Evolutionary conservation across 2,329 filamentous ascomycete species (phyloP).

Genomic region (Penicillium sp.): DNA sequence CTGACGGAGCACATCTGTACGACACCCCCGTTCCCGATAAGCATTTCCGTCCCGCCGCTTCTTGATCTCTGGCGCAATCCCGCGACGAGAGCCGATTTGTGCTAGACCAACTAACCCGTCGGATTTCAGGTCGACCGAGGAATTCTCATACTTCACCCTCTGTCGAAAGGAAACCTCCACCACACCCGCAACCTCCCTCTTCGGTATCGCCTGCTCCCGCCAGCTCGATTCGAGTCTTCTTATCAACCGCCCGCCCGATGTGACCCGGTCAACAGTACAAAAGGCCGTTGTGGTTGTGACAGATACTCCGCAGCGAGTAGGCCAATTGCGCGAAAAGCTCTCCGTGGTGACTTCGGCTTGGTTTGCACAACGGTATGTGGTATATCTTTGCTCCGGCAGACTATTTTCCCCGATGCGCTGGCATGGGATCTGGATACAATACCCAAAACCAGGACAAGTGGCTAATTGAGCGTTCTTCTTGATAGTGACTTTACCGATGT

Average conservation of each 20-base stretch:
- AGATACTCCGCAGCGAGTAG: slow-evolving; percentile 85
- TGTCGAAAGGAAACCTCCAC: slow-evolving; percentile 52
- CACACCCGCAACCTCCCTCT: slow-evolving; percentile 71
- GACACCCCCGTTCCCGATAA: slow-evolving; percentile 28
- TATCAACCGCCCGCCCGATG: slow-evolving; percentile 75
- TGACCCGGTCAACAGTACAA: slow-evolving; percentile 95
- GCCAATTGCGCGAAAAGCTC: slow-evolving; percentile 83
- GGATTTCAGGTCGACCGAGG: slow-evolving; percentile 64
- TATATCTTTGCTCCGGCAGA: neutral
- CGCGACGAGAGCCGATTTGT: neutral
- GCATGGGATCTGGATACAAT: neutral
- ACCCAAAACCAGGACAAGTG: neutral
- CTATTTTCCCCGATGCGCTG: neutral
- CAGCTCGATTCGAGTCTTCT: slow-evolving; percentile 80
- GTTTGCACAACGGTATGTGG: slow-evolving; percentile 77
- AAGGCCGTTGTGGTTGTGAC: slow-evolving; percentile 96
- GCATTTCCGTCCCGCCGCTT: neutral
- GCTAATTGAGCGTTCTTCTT: slow-evolving; percentile 1
- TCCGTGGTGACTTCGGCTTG: slow-evolving; percentile 89
- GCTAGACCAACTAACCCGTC: slow-evolving; percentile 4
- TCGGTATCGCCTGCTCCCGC: slow-evolving; percentile 91
- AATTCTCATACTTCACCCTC: slow-evolving; percentile 98
- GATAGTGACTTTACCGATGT: slow-evolving; percentile 77
- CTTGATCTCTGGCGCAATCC: neutral
- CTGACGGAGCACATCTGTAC: slow-evolving; percentile 91